phyloP scores from a whole-genome alignment of 352 stramenopile genomes.

The Aphanomyces euteiches region DNA sequence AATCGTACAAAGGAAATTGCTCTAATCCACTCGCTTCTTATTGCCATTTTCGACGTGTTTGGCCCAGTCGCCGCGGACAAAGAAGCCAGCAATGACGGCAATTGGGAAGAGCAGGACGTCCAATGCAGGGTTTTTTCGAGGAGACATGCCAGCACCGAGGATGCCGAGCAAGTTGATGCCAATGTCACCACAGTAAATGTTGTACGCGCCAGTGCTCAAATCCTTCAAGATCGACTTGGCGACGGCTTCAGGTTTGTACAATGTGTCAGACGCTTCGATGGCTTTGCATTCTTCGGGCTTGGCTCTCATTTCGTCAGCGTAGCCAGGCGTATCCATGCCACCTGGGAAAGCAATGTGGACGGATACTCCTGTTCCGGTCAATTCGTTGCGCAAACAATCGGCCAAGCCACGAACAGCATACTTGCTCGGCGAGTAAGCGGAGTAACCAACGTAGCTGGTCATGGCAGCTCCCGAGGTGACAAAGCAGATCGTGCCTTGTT shows the following conservation, averaged over 20 bases:
- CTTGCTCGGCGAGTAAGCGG: constrained; percentile 31
- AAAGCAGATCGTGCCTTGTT: constrained; percentile 13
- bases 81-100: constrained; percentile 12
- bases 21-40: neutral
- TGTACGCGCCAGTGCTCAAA: constrained; percentile 21
- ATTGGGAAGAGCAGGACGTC: constrained; percentile 28
- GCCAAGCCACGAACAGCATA: constrained; percentile 29
- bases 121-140: constrained; percentile 17
- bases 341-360: constrained; percentile 30
- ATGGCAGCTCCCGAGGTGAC: constrained; percentile 22
- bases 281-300: constrained; percentile 29
- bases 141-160: constrained; percentile 1
- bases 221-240: constrained; percentile 27
- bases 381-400: constrained; percentile 27
- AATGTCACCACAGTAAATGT: constrained; percentile 29
- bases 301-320: constrained; percentile 12
- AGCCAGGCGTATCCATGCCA: constrained; percentile 30
- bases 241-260: constrained; percentile 25
- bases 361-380: neutral
- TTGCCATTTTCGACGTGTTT: constrained; percentile 1
- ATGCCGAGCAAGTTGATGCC: constrained; percentile 19
- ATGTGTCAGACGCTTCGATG: constrained; percentile 29
- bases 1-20: too few species aligned
- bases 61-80: constrained; percentile 26
- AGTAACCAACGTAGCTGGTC: constrained; percentile 28